Evolutionary conservation across 345 rosid genomes (phyloP).

Genomic region (Sonneratia alba): DNA sequence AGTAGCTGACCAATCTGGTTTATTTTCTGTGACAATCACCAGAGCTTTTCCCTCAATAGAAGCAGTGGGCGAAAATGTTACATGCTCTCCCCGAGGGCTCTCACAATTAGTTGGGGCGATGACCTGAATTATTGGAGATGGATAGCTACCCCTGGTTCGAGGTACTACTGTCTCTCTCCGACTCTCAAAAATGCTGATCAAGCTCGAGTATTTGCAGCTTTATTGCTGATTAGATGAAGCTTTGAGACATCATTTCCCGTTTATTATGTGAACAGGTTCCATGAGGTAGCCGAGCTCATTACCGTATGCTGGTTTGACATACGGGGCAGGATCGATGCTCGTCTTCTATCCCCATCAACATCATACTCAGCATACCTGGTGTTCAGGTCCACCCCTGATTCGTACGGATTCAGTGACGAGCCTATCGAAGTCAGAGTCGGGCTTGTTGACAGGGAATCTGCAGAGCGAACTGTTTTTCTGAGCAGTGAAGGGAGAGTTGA

Average conservation of each 20-base stretch:
- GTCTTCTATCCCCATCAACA: constrained; percentile 19
- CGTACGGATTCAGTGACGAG: constrained; percentile 8
- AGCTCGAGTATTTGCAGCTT: not conserved
- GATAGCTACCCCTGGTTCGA: constrained; percentile 31
- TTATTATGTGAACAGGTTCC: constrained; percentile 19
- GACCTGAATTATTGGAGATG: constrained; percentile 44
- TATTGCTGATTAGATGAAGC: not conserved
- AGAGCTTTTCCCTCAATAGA: constrained; percentile 24
- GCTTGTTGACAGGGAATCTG: not conserved
- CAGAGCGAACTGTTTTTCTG: constrained; percentile 3
- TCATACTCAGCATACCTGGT: constrained; percentile 23
- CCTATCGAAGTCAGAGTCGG: constrained; percentile 15
- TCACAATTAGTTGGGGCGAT: constrained; percentile 23
- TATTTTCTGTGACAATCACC: not conserved
- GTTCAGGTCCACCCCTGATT: constrained; percentile 7
- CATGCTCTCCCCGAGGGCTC: constrained; percentile 24
- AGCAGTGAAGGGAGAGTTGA: not conserved
- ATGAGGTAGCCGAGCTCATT: constrained; percentile 19
- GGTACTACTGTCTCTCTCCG: not conserved
- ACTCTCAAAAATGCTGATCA: not conserved
- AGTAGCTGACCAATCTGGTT: not conserved
- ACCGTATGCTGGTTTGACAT: constrained; percentile 25
- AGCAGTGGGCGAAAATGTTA: constrained; percentile 21
- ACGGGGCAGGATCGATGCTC: constrained; percentile 12
- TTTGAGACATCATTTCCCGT: not conserved